Conservation (phyloP, 768 basidiomycete genomes). For the Trametes gibbosa region DNA sequence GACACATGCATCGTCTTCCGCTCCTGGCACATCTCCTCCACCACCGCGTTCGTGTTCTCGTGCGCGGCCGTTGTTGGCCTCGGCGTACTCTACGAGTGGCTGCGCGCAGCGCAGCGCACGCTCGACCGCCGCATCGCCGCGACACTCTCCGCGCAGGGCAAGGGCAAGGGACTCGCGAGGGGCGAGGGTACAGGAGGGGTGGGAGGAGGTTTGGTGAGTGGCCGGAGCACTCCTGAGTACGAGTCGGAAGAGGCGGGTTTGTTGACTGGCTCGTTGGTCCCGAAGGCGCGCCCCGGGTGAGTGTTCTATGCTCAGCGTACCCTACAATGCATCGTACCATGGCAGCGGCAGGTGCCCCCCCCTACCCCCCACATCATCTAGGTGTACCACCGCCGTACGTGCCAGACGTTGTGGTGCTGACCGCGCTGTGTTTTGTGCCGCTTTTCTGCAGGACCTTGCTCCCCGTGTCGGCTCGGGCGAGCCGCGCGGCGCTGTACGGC, state of each 20-base stretch:
- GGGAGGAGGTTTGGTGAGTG: conserved; percentile 32
- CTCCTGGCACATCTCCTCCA: conserved; percentile 70
- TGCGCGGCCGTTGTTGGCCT: conserved; percentile 62
- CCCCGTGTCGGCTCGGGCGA: conserved; percentile 46
- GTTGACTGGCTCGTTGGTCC: conserved; percentile 43
- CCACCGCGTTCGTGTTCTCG: conserved; percentile 57
- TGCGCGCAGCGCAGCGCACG: conserved; percentile 58
- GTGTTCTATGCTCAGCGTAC: conserved; percentile 7
- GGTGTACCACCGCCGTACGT: no score
- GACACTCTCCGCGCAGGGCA: conserved; percentile 41
- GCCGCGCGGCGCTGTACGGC: conserved; percentile 74
- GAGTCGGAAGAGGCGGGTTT: conserved; percentile 53
- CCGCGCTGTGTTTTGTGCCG: neutral
- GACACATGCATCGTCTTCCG: conserved; percentile 81
- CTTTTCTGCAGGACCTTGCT: conserved; percentile 45
- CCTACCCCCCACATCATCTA: no score
- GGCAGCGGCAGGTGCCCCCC: no score
- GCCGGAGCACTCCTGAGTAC: conserved; percentile 40
- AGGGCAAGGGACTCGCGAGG: conserved; percentile 41
- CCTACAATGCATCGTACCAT: no score
- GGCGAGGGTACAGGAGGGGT: conserved; percentile 5
- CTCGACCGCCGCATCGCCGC: conserved; percentile 60
- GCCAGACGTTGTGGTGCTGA: neutral
- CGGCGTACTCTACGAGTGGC: conserved; percentile 78
- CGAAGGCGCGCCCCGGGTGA: conserved; percentile 45